Base-by-base conservation (phyloP, 176 grass and related monocot species). In the Otatea glauca region DNA sequence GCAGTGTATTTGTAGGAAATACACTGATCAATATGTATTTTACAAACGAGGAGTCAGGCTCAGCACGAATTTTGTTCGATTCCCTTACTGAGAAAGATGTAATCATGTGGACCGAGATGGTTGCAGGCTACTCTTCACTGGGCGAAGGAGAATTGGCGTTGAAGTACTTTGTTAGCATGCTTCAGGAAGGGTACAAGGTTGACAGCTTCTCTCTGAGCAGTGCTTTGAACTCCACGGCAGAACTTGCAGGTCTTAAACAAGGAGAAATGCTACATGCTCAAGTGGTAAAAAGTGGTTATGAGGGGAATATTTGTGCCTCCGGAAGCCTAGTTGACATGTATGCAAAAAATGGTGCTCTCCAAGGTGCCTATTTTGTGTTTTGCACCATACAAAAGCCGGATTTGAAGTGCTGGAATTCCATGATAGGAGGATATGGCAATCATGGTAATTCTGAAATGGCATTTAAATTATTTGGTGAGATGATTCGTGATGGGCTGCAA, bases 1-100 rank as follows among this genome's bases (percentile, higher is more conserved):
- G n/a, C 67, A 93, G 85, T 5, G 51, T 95, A 45, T 94, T 91
- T 80, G 89, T 98, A 51, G 89, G 79, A 0, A 95, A 93, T 83
- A 95, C 96, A 18, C 75, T 95, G 48, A 93, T 98, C 84, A 95
- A 93, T 44, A 98, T 98, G 92, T 98, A 98, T 68, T 98, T 98
- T 81, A 74, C 86, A 71, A 95, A 95, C 8, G 83, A 87, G 4
- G 88, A 95, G 18, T 38, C 87, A 15, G 17, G 10, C 3, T 92
- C 82, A 75, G 85, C 96, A 60, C 87, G 61, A 69, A 76, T 60
- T 84, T 56, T 98, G 78, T 98, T 98, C 42, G 79, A 83, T 78
- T 87, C 43, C n/a, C 34, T 90, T 72, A 42, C 17, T 0, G 71
- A 83, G 60, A 95, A 93, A 87, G 96, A 95, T 98, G 91, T 84